A percentile compares a stretch with the other conserved stretches of the same genome.
Conservation (phyloP, 495 filamentous ascomycete species). For the Daldinia decipiens region DNA sequence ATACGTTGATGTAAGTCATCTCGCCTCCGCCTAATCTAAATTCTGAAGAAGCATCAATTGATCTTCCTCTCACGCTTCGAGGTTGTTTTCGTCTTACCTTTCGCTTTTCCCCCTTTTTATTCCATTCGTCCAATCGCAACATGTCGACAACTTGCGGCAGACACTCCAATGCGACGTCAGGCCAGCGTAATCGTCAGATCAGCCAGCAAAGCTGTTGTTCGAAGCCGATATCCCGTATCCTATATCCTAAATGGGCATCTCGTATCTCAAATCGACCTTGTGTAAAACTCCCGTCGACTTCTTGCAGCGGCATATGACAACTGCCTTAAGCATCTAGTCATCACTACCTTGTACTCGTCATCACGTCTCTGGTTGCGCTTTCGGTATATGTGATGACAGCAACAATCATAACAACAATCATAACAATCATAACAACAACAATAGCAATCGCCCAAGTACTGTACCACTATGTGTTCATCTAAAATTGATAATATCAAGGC, state of each 20-base stretch:
- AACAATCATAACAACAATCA: neutral
- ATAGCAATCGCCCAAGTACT: neutral
- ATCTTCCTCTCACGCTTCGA: conserved; percentile 38
- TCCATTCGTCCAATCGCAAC: conserved; percentile 28
- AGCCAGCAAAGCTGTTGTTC: conserved; percentile 27
- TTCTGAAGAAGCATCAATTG: conserved; percentile 13
- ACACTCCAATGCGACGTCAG: conserved; percentile 38
- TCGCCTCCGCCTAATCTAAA: conserved; percentile 41
- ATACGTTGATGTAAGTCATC: conserved; percentile 40
- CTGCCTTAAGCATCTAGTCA: neutral
- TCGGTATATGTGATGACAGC: neutral
- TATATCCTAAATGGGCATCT: conserved; percentile 35
- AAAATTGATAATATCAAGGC: conserved; percentile 31
- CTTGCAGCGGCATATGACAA: conserved; percentile 26
- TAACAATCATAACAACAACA: neutral
- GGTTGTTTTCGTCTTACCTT: conserved; percentile 41
- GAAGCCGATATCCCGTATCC: conserved; percentile 41
- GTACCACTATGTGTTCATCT: conserved; percentile 22
- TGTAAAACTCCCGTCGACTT: conserved; percentile 31
- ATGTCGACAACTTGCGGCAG: conserved; percentile 28
- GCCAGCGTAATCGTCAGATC: conserved; percentile 39
- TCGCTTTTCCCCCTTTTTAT: conserved; percentile 8
- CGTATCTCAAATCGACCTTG: conserved; percentile 8
- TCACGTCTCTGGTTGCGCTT: conserved; percentile 6
- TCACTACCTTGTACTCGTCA: conserved; percentile 31